Evolutionary conservation across 805 yeast genomes (phyloP), one percentile per base, ranked within the genome.

Genomic region (Kuraishia cidri): DNA sequence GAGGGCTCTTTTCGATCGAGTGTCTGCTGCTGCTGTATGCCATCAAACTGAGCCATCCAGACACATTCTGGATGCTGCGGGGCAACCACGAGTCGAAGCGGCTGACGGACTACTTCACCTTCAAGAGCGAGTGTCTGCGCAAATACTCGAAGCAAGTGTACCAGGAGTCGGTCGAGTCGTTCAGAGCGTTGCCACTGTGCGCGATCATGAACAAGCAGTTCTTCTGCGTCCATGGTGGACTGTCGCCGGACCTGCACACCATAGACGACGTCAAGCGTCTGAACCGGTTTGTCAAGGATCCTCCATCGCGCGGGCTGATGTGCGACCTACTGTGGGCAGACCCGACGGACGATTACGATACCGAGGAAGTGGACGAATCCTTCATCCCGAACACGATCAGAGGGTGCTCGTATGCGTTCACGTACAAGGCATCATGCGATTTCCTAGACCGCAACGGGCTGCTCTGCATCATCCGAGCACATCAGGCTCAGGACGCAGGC

Each of bases 401-500:
- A 42, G 97, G 97, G 5, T 92, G 97, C 54, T 87, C 97, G 0
- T 92, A 77, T 54, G 85, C 90, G 34, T 90, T 73, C 54, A 77
- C 95, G 0, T 92, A 81, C 54, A 70, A 69, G 46, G 95, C 97
- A 0, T 72, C 80, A 3, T 80, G 92, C 46, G 72, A 72, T 29
- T 90, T 90, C 46, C 62, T 90, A 45, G 80, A 81, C 43, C 65
- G 75, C 33, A 90, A 86, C 26, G 81, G 84, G 15, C 60, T 90
- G 24, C 61, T 90, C 21, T 80, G 87, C n/a, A 73, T 90, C 23
- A 85, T 90, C 29, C 69, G 98, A 37, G 97, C 97, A 1, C 98
- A 90, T 55, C 97, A 90, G 59, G 97, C 97, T 1, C 98, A 90
- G 57, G 97, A 90, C 56, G 88, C 92, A 7, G 98, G 98, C 24